These are phyloP conservation scores for Calonectria multiphialidica DNA, from an alignment of 2,329 filamentous ascomycete genomes.

Conservation along the genomic window DNA sequence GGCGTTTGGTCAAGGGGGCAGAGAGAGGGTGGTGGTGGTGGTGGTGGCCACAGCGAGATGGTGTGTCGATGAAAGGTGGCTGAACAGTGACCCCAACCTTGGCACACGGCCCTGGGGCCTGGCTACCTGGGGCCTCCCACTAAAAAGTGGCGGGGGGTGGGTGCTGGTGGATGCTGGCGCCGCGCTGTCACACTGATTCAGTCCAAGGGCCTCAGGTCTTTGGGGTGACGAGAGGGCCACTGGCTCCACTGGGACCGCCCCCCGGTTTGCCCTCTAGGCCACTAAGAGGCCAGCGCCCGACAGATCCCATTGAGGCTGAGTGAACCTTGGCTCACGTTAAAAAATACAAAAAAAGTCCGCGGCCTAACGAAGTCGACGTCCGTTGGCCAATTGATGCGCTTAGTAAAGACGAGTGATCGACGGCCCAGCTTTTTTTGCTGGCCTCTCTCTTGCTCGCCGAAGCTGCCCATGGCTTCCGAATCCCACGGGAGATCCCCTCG, in stretches of 20 bases:
- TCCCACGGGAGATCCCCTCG: background rate
- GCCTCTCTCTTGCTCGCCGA: background rate
- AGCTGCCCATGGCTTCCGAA: background rate
- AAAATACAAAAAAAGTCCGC: background rate
- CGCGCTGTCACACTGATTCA: background rate
- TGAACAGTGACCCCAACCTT: background rate
- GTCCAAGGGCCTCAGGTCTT: background rate
- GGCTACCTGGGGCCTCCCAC: background rate
- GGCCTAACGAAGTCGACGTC: background rate
- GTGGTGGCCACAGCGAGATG: background rate
- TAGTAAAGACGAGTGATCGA: background rate
- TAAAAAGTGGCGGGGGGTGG: background rate
- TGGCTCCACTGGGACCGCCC: background rate
- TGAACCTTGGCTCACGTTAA: background rate
- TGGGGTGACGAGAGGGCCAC: background rate
- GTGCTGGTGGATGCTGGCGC: too few relatives aligned
- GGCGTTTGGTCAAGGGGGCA: background rate
- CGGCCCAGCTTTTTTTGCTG: background rate
- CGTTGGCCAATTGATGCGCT: background rate
- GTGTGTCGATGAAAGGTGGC: background rate
- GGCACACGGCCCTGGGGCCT: background rate
- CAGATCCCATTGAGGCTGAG: slow-evolving; percentile 1
- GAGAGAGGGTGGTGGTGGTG: too few relatives aligned
- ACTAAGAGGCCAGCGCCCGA: background rate
- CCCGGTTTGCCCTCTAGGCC: background rate